Evolutionary conservation across 2,329 filamentous ascomycete species (phyloP), one percentile per base, ranked within the genome.

Genomic region (Nigrospora oryzae): DNA sequence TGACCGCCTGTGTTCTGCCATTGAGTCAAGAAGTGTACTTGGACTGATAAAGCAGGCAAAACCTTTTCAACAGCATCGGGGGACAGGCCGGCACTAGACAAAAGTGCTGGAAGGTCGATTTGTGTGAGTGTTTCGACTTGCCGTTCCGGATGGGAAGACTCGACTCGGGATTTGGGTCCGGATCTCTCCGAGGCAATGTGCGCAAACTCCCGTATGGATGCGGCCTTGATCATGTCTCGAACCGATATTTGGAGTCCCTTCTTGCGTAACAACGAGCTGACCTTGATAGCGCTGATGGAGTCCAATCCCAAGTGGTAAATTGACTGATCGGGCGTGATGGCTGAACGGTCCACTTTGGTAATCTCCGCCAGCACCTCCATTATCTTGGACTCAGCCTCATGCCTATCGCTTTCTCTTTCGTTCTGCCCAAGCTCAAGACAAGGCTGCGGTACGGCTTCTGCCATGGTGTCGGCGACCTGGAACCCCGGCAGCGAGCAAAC

Each of bases 211-310:
- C 64, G 57, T 17, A 94, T 71, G 0, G 79, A 88, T 4, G 74
- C 70, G 2, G 82, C 79, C 47, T 69, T 77, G 3, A 94, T 66
- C 55, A 95, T 78, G 35, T 87, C 78, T 36, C 84, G 82, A 3
- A 91, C 84, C 32, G 74, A 73, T 1, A 95, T 61, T 12, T 66
- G 63, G 8, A 95, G 63, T 0, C 72, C 77, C 36, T 72, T 64
- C 52, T 77, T 84, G 36, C 79, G 81, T 4, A 96, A 67, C 8
- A 89, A 68, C 0, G 83, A 76, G 10, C 82, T 80, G 4, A 89
- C 81, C 56, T 93, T 94, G 66, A 96, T 93, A 2, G 89, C 84
- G 51, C 84, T 91, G 61, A 96, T 95, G 0, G 90, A 96, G 60
- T 96, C 90, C 1, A 96, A 77, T 0, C 90, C 90, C 2, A 96